Evolutionary conservation across 148 eudicot species (phyloP).

Genomic region (Nepenthes mirabilis): DNA sequence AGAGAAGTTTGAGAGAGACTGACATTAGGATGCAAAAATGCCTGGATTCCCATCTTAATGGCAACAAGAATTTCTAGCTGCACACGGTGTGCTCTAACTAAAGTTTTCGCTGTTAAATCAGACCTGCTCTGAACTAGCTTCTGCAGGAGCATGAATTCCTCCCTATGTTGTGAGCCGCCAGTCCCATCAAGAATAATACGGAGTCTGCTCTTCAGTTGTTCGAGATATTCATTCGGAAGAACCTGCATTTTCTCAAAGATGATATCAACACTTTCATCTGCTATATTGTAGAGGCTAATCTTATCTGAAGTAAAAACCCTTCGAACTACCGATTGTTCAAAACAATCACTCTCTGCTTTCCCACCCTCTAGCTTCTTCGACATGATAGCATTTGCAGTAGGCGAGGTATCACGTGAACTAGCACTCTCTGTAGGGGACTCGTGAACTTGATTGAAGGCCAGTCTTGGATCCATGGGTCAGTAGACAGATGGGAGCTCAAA

Average conservation of each 20-base stretch:
- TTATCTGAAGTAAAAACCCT: slow-evolving; percentile 60
- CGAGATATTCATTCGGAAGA: slow-evolving; percentile 34
- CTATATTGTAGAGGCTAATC: slow-evolving; percentile 44
- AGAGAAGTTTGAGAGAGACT: slow-evolving; percentile 45
- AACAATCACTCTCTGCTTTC: slow-evolving; percentile 62
- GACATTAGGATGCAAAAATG: slow-evolving; percentile 44
- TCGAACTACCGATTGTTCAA: slow-evolving; percentile 76
- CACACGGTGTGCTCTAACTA: slow-evolving; percentile 36
- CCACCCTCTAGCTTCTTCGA: slow-evolving; percentile 52
- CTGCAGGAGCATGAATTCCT: slow-evolving; percentile 36
- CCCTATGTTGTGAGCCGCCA: slow-evolving; percentile 41
- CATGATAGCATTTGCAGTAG: slow-evolving; percentile 59
- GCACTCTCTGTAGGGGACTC: slow-evolving; percentile 96
- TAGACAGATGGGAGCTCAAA: background rate
- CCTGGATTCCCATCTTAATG: slow-evolving; percentile 50
- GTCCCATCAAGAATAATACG: slow-evolving; percentile 43
- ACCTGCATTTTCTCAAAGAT: slow-evolving; percentile 39
- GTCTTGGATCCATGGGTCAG: slow-evolving; percentile 33
- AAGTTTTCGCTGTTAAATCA: slow-evolving; percentile 31
- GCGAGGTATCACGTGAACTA: slow-evolving; percentile 89
- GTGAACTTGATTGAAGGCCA: slow-evolving; percentile 42
- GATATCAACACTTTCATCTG: slow-evolving; percentile 44
- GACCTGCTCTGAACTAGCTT: slow-evolving; percentile 43
- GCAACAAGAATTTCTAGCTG: slow-evolving; percentile 54
- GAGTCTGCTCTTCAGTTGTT: slow-evolving; percentile 32